These are phyloP conservation scores for Eucalyptus viminalis DNA, from an alignment of 345 rosid species.

Conservation along the genomic window DNA sequence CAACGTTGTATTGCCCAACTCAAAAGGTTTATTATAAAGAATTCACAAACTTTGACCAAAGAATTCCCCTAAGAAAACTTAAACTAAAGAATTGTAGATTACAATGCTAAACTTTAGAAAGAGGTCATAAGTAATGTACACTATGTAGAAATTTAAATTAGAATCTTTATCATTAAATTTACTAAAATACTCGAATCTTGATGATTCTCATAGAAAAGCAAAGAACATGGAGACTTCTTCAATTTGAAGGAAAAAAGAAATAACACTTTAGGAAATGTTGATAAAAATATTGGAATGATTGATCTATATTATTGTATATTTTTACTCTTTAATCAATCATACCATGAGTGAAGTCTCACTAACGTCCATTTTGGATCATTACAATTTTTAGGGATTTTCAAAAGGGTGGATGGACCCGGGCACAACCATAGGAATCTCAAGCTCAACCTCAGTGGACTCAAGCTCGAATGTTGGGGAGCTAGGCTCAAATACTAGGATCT, in stretches of 20 bases:
- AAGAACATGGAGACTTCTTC: background rate
- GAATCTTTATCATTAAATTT: background rate
- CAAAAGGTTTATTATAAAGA: background rate
- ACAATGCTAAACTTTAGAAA: background rate
- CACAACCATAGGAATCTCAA: background rate
- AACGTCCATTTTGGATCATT: background rate
- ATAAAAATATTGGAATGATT: background rate
- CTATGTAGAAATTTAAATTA: too few species aligned
- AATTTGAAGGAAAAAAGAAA: background rate
- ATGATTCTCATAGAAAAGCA: background rate
- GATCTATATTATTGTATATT: too few species aligned
- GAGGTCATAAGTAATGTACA: background rate
- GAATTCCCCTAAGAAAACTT: background rate
- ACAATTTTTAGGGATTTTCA: background rate
- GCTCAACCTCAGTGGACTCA: background rate
- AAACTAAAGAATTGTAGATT: background rate
- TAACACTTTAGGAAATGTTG: background rate
- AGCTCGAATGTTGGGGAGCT: accelerated
- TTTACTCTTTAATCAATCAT: too few species aligned
- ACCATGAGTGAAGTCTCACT: background rate
- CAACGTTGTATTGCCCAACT: background rate
- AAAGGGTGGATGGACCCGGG: accelerated
- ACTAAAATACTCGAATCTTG: accelerated
- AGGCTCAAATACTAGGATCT: accelerated
- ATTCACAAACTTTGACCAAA: too few species aligned